phyloP scores from a whole-genome alignment of 1,284 basidiomycete genomes.

The Neotropicomus parvogracilis region DNA sequence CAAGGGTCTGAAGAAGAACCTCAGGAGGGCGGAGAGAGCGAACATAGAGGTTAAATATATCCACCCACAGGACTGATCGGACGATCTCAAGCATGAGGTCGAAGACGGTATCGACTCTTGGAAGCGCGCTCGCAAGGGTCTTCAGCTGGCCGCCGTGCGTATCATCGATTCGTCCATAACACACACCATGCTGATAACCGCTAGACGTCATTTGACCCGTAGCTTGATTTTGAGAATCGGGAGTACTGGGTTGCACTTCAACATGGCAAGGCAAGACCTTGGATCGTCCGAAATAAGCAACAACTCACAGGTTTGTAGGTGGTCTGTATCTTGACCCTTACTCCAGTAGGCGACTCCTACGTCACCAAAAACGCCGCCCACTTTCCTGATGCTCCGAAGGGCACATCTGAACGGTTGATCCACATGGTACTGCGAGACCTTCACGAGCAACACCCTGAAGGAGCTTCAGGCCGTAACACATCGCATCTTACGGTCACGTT shows the following conservation, averaged over 20 bases:
- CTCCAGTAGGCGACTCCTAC: slow-evolving; percentile 39
- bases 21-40: slow-evolving; percentile 39
- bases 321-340: slow-evolving; percentile 43
- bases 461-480: not conserved
- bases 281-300: not conserved
- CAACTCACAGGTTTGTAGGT: slow-evolving; percentile 19
- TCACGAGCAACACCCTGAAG: slow-evolving; percentile 8
- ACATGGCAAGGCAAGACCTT: slow-evolving; percentile 16
- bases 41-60: slow-evolving; percentile 37
- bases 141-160: slow-evolving; percentile 42
- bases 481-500: slow-evolving; percentile 38
- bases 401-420: slow-evolving; percentile 46
- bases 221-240: slow-evolving; percentile 42
- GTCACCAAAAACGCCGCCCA: slow-evolving; percentile 47
- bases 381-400: slow-evolving; percentile 44
- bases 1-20: slow-evolving; percentile 47
- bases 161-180: not conserved
- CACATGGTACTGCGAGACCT: slow-evolving; percentile 40
- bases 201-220: slow-evolving; percentile 41
- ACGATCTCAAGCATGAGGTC: slow-evolving; percentile 34
- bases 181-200: not conserved
- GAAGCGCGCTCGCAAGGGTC: slow-evolving; percentile 37
- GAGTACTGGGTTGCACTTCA: slow-evolving; percentile 43
- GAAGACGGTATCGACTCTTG: slow-evolving; percentile 41
- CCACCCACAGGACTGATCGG: slow-evolving; percentile 32